Percentiles rank a stretch among this genome's conserved stretches.
phyloP scores from a whole-genome alignment of 2,329 filamentous ascomycete genomes.

The Colletotrichum caudatum region DNA sequence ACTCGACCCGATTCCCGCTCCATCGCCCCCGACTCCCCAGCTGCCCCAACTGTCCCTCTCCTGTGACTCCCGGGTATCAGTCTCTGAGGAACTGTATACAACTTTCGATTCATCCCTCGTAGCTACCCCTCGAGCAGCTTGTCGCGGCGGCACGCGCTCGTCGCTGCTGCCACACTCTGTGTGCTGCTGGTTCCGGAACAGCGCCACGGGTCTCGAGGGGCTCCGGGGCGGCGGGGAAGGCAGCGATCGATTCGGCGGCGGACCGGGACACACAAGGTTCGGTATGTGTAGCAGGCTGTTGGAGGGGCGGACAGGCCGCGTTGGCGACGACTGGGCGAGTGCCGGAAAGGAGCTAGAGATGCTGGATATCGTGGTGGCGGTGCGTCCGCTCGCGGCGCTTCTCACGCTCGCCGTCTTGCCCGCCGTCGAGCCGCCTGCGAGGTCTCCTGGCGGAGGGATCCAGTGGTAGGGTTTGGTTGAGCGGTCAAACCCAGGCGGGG shows the following conservation, averaged over 20 bases:
- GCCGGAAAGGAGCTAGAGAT: constrained; percentile 4
- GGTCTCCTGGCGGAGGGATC: constrained; percentile 3
- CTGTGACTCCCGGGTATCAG: constrained; percentile 47
- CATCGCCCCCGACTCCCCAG: constrained; percentile 44
- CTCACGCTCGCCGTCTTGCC: constrained; percentile 33
- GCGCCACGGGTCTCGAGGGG: background rate
- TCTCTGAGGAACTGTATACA: constrained; percentile 49
- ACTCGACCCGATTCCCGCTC: constrained; percentile 1
- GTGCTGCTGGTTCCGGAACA: constrained; percentile 26
- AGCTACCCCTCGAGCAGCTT: constrained; percentile 38
- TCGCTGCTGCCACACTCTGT: constrained; percentile 22
- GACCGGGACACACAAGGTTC: constrained; percentile 53
- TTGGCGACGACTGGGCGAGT: constrained; percentile 48
- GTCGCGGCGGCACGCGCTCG: constrained; percentile 37
- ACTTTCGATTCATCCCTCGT: constrained; percentile 47
- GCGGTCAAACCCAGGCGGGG: constrained; percentile 51
- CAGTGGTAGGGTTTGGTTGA: constrained; percentile 30
- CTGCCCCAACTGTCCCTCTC: constrained; percentile 53
- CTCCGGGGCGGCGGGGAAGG: constrained; percentile 49
- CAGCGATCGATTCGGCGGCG: constrained; percentile 60
- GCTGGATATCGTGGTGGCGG: constrained; percentile 22
- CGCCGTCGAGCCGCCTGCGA: background rate
- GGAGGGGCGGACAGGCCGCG: constrained; percentile 52
- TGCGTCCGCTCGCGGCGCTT: constrained; percentile 30
- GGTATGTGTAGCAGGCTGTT: constrained; percentile 53